Percentiles rank a stretch among this genome's conserved stretches.
Evolutionary conservation across 2,329 filamentous ascomycete genomes (phyloP).

Genomic region (Arthrobotrys iridis): DNA sequence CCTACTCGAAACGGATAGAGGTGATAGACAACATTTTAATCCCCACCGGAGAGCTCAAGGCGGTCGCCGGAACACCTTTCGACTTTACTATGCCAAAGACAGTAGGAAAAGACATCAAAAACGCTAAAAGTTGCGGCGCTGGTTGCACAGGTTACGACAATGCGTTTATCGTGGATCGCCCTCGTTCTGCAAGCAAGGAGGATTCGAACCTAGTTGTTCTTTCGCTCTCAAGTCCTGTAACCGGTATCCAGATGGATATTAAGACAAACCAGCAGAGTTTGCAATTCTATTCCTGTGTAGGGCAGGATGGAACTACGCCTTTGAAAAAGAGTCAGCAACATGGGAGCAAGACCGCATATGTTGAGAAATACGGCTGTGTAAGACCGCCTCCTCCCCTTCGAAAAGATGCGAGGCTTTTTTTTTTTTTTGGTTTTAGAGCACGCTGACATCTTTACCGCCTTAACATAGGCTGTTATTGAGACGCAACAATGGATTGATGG

Average conservation of each 20-base stretch:
- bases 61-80: conserved; percentile 76
- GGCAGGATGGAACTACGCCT: conserved; percentile 64
- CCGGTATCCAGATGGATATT: conserved; percentile 83
- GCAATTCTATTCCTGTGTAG: conserved; percentile 82
- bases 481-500: conserved; percentile 93
- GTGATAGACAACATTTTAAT: conserved; percentile 77
- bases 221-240: conserved; percentile 75
- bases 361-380: conserved; percentile 60
- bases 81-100: conserved; percentile 82
- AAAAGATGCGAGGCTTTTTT: conserved; percentile 61
- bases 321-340: conserved; percentile 70
- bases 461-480: conserved; percentile 89
- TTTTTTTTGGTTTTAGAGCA: conserved; percentile 70
- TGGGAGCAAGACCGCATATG: conserved; percentile 59
- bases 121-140: conserved; percentile 71
- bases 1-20: conserved; percentile 76
- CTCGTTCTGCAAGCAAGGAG: conserved; percentile 57
- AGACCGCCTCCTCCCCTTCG: conserved; percentile 46
- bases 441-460: conserved; percentile 63
- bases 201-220: conserved; percentile 60
- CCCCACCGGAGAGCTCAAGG: conserved; percentile 78
- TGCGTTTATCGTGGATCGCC: conserved; percentile 64
- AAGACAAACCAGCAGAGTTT: conserved; percentile 85
- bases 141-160: conserved; percentile 88
- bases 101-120: conserved; percentile 74